Evolutionary conservation across 2,329 filamentous ascomycete genomes (phyloP), one percentile per base, ranked within the genome.

Genomic region (Westerdykella sp.): DNA sequence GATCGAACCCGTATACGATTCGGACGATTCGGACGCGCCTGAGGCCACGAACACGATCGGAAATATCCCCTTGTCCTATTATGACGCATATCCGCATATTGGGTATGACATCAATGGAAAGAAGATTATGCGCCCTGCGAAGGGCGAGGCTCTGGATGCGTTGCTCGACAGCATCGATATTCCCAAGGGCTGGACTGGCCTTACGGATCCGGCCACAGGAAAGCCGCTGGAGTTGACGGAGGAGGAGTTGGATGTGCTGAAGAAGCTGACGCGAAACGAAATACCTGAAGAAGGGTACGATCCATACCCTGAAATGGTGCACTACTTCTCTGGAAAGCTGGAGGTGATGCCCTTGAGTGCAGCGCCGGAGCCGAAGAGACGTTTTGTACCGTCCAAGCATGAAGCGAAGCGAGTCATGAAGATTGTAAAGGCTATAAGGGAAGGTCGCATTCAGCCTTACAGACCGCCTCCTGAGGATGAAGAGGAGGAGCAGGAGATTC

Each of bases 71-170:
- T 73, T 97, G 39, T 85, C 86, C 3, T 97, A 95, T 70, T 98
- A 98, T 73, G 93, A 98, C 66, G 85, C 87, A 30, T 98, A 96
- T 65, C 93, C 93, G 40, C 93, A 98, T 66, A 96, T 98, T 63
- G 93, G 93, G 46, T 98, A 98, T 70, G 87, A 96, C 59, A 97
- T 98, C 72, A 95, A 98, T 67, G 93, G 93, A 67, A 96, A 94
- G 78, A 94, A 87, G 69, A 95, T 98, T 51, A 87, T 95, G 83
- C 85, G 93, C 41, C 93, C 93, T 6, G 93, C 94, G 4, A 91
- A 89, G 55, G 91, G 91, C 41, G 85, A 95, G 65, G 93, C 93
- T 30, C 73, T 98, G 25, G 93, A 98, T 73, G 88, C 89, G 11
- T 76, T 98, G 35, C 76, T 98, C 9, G 91, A 98, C 59, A 96